Evolutionary conservation across 306 rosid genomes (phyloP).

Genomic region (Albizia julibrissin): DNA sequence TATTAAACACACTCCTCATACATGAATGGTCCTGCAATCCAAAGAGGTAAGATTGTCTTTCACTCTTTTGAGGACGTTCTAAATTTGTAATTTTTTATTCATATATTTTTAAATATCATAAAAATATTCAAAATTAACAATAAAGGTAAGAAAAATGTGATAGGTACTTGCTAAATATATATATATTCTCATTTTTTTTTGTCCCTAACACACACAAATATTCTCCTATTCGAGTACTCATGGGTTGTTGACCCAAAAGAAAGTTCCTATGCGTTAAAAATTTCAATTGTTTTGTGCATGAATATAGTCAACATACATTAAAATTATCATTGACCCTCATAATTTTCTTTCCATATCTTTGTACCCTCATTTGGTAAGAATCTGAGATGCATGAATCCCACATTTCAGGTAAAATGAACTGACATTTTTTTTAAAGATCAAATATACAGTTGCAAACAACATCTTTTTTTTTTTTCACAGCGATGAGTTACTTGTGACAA

Average conservation of each 20-base stretch:
- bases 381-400: not conserved
- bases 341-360: not conserved
- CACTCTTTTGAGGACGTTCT: too few species aligned
- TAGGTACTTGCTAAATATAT: not conserved
- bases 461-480: not conserved
- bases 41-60: too few species aligned
- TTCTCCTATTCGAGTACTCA: not conserved
- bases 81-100: too few species aligned
- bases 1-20: too few species aligned
- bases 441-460: not conserved
- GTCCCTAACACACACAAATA: not conserved
- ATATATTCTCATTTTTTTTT: too few species aligned
- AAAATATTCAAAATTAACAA: not conserved
- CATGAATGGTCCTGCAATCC: too few species aligned
- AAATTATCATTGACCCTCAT: not conserved
- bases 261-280: not conserved
- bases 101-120: not conserved
- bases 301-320: not conserved
- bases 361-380: not conserved
- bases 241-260: not conserved
- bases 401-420: not conserved
- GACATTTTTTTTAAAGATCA: not conserved
- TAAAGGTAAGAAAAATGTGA: not conserved
- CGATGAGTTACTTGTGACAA: constrained; percentile 35
- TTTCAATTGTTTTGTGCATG: not conserved